phyloP scores from a whole-genome alignment of 2,329 filamentous ascomycete genomes.

The Talaromyces pinophilus region DNA sequence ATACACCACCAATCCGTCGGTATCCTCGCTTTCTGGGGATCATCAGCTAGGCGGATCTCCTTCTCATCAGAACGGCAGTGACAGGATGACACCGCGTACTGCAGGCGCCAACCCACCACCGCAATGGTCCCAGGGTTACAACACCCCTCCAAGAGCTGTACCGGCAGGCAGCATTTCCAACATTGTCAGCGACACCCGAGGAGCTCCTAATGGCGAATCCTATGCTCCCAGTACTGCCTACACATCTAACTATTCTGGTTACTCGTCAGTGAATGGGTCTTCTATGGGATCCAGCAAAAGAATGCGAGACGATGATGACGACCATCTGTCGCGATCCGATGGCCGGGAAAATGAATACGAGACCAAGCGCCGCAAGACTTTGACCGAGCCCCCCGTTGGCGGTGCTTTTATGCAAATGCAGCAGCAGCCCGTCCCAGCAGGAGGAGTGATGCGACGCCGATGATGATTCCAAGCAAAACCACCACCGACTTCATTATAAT shows the following conservation, averaged over 20 bases:
- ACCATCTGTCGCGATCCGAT: slow-evolving; percentile 66
- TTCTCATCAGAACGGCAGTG: slow-evolving; percentile 74
- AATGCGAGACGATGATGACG: slow-evolving; percentile 65
- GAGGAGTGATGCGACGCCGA: slow-evolving; percentile 43
- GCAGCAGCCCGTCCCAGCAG: slow-evolving; percentile 50
- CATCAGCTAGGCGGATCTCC: slow-evolving; percentile 82
- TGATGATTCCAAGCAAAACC: slow-evolving; percentile 32
- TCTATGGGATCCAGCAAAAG: slow-evolving; percentile 60
- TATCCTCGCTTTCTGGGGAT: slow-evolving; percentile 68
- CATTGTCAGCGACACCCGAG: slow-evolving; percentile 80
- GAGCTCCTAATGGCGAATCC: slow-evolving; percentile 62
- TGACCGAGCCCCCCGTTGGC: slow-evolving; percentile 60
- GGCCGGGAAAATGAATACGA: slow-evolving; percentile 62
- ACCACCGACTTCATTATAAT: slow-evolving; percentile 19
- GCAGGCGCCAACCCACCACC: slow-evolving; percentile 70
- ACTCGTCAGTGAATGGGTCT: slow-evolving; percentile 65
- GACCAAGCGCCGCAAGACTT: slow-evolving; percentile 77
- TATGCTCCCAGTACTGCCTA: slow-evolving; percentile 69
- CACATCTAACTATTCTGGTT: slow-evolving; percentile 62
- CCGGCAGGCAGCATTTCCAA: slow-evolving; percentile 83
- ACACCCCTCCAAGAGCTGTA: slow-evolving; percentile 70
- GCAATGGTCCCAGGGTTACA: slow-evolving; percentile 76
- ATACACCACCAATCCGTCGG: slow-evolving; percentile 68
- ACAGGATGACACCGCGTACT: slow-evolving; percentile 75
- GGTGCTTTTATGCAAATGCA: slow-evolving; percentile 39